phyloP scores from a whole-genome alignment of 768 basidiomycete species.

The Termitomyces sp. region DNA sequence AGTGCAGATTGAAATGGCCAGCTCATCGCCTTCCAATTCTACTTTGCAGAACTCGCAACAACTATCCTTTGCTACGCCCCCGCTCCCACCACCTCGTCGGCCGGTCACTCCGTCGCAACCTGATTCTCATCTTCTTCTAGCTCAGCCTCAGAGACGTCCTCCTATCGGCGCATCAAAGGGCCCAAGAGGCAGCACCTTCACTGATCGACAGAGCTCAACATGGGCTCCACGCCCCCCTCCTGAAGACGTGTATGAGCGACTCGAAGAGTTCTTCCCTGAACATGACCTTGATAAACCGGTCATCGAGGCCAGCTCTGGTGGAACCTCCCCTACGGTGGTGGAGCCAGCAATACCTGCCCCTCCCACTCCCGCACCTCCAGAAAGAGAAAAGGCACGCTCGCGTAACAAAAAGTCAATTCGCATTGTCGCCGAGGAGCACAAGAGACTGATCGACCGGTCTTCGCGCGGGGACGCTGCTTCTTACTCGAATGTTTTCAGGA shows the following conservation, averaged over 20 bases:
- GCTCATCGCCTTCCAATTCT: constrained; percentile 5
- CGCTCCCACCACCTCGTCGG: constrained; percentile 21
- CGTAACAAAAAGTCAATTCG: constrained; percentile 90
- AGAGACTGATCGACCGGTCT: constrained; percentile 69
- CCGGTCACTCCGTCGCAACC: constrained; percentile 22
- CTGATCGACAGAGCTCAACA: constrained; percentile 59
- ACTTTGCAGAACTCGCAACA: constrained; percentile 14
- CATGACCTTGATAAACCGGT: constrained; percentile 96
- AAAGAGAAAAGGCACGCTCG: constrained; percentile 42
- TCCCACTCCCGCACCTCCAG: constrained; percentile 28
- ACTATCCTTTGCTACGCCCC: constrained; percentile 22
- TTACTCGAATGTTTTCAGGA: constrained; percentile 55
- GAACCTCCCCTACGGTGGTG: constrained; percentile 69
- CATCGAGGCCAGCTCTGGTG: constrained; percentile 81
- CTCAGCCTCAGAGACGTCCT: constrained; percentile 23
- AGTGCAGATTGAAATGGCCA: constrained; percentile 38
- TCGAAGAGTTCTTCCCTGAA: constrained; percentile 94
- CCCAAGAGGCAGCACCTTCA: constrained; percentile 56
- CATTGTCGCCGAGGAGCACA: constrained; percentile 86
- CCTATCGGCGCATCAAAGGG: constrained; percentile 29
- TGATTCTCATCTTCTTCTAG: constrained; percentile 3
- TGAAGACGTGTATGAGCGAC: constrained; percentile 89
- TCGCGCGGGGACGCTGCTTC: constrained; percentile 57
- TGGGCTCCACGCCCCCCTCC: constrained; percentile 92
- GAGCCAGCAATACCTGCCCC: constrained; percentile 49